Conservation (phyloP, 2,329 filamentous ascomycete genomes). For the Aspergillus amoenus region DNA sequence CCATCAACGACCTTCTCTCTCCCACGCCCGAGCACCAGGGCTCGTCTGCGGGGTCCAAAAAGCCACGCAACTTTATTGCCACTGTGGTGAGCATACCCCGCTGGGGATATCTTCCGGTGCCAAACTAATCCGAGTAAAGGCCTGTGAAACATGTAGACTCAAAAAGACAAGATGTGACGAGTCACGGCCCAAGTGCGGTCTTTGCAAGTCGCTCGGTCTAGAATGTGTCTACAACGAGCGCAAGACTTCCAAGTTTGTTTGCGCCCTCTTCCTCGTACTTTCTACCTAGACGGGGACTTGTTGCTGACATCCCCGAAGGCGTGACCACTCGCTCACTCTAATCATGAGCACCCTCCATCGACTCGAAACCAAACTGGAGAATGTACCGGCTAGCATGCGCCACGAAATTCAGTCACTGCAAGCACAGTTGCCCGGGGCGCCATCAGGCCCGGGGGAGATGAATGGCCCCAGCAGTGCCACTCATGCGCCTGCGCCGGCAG, state of each 20-base stretch:
- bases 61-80: conserved; percentile 41
- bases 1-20: conserved; percentile 37
- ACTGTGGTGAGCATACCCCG: conserved; percentile 31
- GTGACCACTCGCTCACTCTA: conserved; percentile 54
- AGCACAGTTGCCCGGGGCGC: conserved; percentile 23
- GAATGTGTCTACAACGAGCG: conserved; percentile 55
- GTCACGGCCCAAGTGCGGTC: conserved; percentile 52
- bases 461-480: conserved; percentile 18
- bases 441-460: conserved; percentile 15
- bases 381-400: conserved; percentile 38
- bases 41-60: conserved; percentile 28
- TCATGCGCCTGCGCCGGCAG: conserved; percentile 3
- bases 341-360: conserved; percentile 56
- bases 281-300: neutral
- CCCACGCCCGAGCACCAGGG: conserved; percentile 33
- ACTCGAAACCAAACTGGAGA: conserved; percentile 54
- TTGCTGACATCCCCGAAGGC: conserved; percentile 34
- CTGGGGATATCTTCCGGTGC: neutral
- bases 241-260: conserved; percentile 51
- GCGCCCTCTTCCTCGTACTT: neutral
- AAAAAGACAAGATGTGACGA: conserved; percentile 58
- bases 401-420: conserved; percentile 34
- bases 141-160: conserved; percentile 54
- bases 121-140: conserved; percentile 31
- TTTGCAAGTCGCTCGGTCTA: conserved; percentile 50